These are phyloP conservation scores for Talaromyces albobiverticillius DNA, from an alignment of 2,329 filamentous ascomycete genomes.

Conservation along the genomic window DNA sequence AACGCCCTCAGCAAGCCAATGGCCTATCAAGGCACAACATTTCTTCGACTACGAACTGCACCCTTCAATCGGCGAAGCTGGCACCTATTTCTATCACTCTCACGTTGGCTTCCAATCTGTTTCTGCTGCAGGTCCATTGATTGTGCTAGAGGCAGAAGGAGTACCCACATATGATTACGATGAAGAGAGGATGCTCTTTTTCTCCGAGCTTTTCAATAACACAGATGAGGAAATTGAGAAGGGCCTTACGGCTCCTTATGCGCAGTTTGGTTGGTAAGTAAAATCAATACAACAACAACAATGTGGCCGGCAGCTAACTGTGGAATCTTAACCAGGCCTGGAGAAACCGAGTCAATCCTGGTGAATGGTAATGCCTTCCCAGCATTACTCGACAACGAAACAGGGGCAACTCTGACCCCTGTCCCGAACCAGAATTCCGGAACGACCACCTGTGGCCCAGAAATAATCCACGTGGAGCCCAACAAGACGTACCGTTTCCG, in stretches of 20 bases:
- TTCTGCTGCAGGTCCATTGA: slow-evolving; percentile 56
- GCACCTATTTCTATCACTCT: slow-evolving; percentile 68
- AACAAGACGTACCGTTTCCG: slow-evolving; percentile 61
- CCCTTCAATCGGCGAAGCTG: slow-evolving; percentile 52
- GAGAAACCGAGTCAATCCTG: slow-evolving; percentile 57
- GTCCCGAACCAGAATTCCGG: background rate
- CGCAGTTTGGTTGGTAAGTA: slow-evolving; percentile 2
- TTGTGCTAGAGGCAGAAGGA: slow-evolving; percentile 50
- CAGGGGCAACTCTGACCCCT: background rate
- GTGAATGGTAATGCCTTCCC: slow-evolving; percentile 56
- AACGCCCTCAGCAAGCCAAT: slow-evolving; percentile 59
- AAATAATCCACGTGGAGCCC: slow-evolving; percentile 58
- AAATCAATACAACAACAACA: no score
- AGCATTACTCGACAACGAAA: slow-evolving; percentile 27
- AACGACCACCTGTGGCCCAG: slow-evolving; percentile 39
- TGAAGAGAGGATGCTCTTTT: slow-evolving; percentile 55
- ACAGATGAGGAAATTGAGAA: slow-evolving; percentile 52
- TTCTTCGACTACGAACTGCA: slow-evolving; percentile 68
- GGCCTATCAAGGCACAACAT: slow-evolving; percentile 57
- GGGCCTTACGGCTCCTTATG: slow-evolving; percentile 39
- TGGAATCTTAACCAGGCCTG: slow-evolving; percentile 56
- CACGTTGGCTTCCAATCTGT: slow-evolving; percentile 63
- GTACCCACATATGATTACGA: slow-evolving; percentile 59
- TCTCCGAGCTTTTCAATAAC: slow-evolving; percentile 58
- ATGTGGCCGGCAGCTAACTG: no score